Percentiles rank a stretch among this genome's conserved stretches.
Conservation (phyloP, 352 stramenopile genomes). For the Phytophthora lateralis region DNA sequence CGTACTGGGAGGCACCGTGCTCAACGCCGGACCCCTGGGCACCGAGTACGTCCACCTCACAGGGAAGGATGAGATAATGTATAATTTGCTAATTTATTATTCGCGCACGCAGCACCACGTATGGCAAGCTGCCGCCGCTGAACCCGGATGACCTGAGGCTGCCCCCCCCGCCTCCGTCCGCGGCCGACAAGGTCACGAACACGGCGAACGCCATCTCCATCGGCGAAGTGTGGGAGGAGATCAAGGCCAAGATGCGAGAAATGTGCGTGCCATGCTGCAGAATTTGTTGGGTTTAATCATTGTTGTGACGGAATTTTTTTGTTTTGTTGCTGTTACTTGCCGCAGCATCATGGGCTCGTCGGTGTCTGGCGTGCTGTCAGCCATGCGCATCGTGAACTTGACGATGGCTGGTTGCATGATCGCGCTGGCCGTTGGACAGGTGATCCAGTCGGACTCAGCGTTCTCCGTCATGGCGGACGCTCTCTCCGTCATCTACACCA, state of each 20-base stretch:
- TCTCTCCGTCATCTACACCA: constrained; percentile 86
- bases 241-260: constrained; percentile 81
- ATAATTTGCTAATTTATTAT: constrained; percentile 17
- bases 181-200: constrained; percentile 72
- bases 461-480: constrained; percentile 79
- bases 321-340: not conserved
- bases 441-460: constrained; percentile 67
- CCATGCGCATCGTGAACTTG: constrained; percentile 82
- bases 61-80: constrained; percentile 33
- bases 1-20: constrained; percentile 65
- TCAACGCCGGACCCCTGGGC: constrained; percentile 63
- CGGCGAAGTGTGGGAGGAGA: constrained; percentile 82
- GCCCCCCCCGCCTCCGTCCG: constrained; percentile 74
- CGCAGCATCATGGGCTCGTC: constrained; percentile 80
- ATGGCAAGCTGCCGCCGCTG: constrained; percentile 80
- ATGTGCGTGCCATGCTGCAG: constrained; percentile 53
- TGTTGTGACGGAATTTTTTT: not conserved
- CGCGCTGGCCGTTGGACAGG: constrained; percentile 66
- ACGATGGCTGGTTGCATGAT: constrained; percentile 78
- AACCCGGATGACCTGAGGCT: constrained; percentile 89
- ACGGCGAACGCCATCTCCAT: constrained; percentile 76
- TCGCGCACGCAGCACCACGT: constrained; percentile 46
- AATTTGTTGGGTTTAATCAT: not conserved
- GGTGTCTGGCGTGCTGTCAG: constrained; percentile 76
- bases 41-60: constrained; percentile 47